phyloP scores from a whole-genome alignment of 2,329 filamentous ascomycete genomes.

The Ceratocystis alfenasii region DNA sequence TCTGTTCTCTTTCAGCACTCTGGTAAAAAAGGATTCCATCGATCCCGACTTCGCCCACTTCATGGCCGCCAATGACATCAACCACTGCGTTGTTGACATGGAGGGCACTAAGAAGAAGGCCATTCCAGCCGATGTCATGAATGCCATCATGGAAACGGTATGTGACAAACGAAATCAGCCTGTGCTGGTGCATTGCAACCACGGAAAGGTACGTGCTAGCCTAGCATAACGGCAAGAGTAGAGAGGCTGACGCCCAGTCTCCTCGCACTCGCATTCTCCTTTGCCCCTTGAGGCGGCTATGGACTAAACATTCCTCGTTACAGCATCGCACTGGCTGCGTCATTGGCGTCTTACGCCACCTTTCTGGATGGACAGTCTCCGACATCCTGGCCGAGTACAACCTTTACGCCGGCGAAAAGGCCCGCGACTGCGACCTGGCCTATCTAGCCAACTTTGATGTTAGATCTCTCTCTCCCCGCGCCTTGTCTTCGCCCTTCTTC shows the following conservation, averaged over 20 bases:
- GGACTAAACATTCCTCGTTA: background rate
- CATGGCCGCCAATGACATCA: slow-evolving; percentile 53
- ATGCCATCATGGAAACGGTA: slow-evolving; percentile 56
- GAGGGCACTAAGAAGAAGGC: slow-evolving; percentile 76
- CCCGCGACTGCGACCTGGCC: slow-evolving; percentile 46
- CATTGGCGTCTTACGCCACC: slow-evolving; percentile 64
- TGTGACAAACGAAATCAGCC: slow-evolving; percentile 65
- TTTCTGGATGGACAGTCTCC: slow-evolving; percentile 53
- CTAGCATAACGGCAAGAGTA: background rate
- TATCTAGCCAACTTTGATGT: slow-evolving; percentile 44
- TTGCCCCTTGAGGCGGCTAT: background rate
- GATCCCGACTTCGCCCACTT: slow-evolving; percentile 46
- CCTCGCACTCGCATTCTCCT: background rate
- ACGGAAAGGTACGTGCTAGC: slow-evolving; percentile 52
- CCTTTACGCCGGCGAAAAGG: slow-evolving; percentile 49
- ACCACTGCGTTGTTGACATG: slow-evolving; percentile 64
- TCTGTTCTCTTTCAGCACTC: slow-evolving; percentile 35
- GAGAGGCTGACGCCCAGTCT: background rate
- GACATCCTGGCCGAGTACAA: slow-evolving; percentile 62
- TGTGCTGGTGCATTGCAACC: slow-evolving; percentile 82
- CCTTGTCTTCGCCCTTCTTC: background rate
- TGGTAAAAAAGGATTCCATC: slow-evolving; percentile 51
- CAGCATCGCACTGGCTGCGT: slow-evolving; percentile 83
- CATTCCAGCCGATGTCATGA: slow-evolving; percentile 56
- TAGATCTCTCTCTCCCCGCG: slow-evolving; percentile 12